These are phyloP conservation scores for Auricularia auricula-judae DNA, from an alignment of 768 basidiomycete species.

Conservation along the genomic window DNA sequence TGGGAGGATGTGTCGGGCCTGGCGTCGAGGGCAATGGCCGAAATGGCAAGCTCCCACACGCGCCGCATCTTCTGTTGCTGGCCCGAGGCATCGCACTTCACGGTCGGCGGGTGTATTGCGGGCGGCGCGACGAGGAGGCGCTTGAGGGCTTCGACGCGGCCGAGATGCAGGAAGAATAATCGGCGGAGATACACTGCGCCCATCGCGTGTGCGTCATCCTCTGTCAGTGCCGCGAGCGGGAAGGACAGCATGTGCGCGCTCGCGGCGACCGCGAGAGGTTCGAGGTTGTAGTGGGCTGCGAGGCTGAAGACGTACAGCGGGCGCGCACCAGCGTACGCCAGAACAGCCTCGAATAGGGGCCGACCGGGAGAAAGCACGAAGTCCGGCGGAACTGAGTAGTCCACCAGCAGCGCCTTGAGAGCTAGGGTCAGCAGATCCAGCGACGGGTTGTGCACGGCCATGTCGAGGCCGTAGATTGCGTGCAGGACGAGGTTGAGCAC, in stretches of 20 bases:
- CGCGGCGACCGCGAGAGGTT: conserved; percentile 63
- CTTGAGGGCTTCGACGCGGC: conserved; percentile 72
- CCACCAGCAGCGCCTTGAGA: conserved; percentile 5
- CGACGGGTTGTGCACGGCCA: not conserved
- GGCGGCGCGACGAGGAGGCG: conserved; percentile 43
- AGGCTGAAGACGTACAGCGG: conserved; percentile 55
- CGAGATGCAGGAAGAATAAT: conserved; percentile 75
- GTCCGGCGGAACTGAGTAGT: not conserved
- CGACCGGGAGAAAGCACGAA: conserved; percentile 17
- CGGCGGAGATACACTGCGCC: conserved; percentile 71
- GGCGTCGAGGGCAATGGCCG: conserved; percentile 68
- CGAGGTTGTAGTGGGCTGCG: conserved; percentile 53
- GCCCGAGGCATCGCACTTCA: conserved; percentile 56
- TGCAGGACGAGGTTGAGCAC: not conserved
- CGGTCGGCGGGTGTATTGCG: conserved; percentile 65
- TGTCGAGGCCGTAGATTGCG: not conserved
- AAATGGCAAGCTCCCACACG: conserved; percentile 74
- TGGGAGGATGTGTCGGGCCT: no score
- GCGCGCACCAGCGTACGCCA: conserved; percentile 7
- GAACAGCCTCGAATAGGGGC: conserved; percentile 23
- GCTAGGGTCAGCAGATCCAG: not conserved
- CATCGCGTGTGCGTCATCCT: conserved; percentile 57
- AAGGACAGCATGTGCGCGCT: conserved; percentile 68
- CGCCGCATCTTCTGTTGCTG: conserved; percentile 46
- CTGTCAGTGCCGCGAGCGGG: conserved; percentile 54